Evolutionary conservation across 192 early-diverging fungal genomes (phyloP), one percentile per base, ranked within the genome.

Genomic region (Allomyces macrogynus): DNA sequence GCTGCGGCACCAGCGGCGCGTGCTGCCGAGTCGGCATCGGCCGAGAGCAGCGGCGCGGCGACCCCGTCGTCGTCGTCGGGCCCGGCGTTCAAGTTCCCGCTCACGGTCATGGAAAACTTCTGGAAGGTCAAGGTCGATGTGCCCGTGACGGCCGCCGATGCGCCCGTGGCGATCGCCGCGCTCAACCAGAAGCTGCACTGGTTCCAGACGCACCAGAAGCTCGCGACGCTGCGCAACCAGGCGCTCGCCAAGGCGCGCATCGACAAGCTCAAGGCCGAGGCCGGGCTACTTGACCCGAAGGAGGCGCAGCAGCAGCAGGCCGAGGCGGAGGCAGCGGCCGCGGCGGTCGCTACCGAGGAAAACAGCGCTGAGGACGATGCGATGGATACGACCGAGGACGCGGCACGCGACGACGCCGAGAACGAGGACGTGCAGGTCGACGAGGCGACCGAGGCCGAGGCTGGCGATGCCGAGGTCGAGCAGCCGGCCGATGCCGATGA

Each of bases 201-300:
- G 71, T 97, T 78, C 76, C 68, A 87, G 62, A 82, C 82, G 57
- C 84, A 88, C 72, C 89, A 91, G 74, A 83, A 79, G 61, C 80
- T 77, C 65, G 80, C 79, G 18, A 93, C 92, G 63, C 81, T 73
- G 10, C 86, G 87, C 72, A 94, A 93, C 79, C 93, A 88, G 81
- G 81, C 77, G 66, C 85, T 85, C 73, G 94, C 89, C 61, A 84
- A 92, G 74, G 87, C 82, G 63, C 86, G 86, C 77, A 86, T 95
- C 67, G 85, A 81, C 43, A 82, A 82, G 66, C 76, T 90, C 67
- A 71, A 72, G 71, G 68, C 75, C 16, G 78, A 84, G 78, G 72
- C 78, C 24, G 75, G 81, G 61, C 71, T 67, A 49, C 49, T 57
- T 5, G 49, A n/a, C 49, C 20, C 32, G 32, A 40, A 40, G 32